Percentiles rank a stretch among this genome's conserved stretches.
Evolutionary conservation across 768 basidiomycete species (phyloP).

Genomic region (Podaxis sp.): DNA sequence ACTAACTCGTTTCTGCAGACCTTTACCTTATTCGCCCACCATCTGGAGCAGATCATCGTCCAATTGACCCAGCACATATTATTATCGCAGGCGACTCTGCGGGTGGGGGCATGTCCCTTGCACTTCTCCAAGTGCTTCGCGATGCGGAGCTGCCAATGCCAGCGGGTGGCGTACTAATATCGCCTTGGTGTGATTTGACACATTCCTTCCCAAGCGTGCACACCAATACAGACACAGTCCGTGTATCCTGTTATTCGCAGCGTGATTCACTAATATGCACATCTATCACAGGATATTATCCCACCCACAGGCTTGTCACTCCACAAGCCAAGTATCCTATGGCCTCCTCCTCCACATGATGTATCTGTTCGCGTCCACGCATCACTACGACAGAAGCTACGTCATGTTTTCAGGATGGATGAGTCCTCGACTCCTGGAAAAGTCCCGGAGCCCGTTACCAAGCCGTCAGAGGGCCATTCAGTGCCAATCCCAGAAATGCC

Average conservation of each 20-base stretch:
- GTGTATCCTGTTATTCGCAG: conserved; percentile 16
- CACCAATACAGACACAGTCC: conserved; percentile 79
- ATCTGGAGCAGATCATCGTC: conserved; percentile 67
- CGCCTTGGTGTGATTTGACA: conserved; percentile 90
- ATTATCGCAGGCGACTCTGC: conserved; percentile 91
- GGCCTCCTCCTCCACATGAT: conserved; percentile 75
- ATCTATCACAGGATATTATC: conserved; percentile 64
- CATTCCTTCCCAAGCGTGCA: conserved; percentile 93
- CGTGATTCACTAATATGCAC: not conserved
- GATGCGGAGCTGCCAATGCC: conserved; percentile 81
- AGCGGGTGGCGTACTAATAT: conserved; percentile 86
- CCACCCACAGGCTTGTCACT: conserved; percentile 74
- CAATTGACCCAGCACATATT: conserved; percentile 80
- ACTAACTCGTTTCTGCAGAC: conserved; percentile 42
- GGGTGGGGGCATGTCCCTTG: conserved; percentile 84
- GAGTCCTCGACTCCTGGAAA: conserved; percentile 19
- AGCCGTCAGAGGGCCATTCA: conserved; percentile 4
- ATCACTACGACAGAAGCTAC: conserved; percentile 58
- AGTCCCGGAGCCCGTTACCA: conserved; percentile 13
- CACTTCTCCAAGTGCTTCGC: conserved; percentile 84
- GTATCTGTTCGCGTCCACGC: conserved; percentile 57
- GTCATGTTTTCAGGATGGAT: conserved; percentile 48
- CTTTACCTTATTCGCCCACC: conserved; percentile 91
- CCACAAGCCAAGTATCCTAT: conserved; percentile 76
- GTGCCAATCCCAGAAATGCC: conserved; percentile 22